Percentiles rank a stretch among this genome's conserved stretches.
phyloP scores from a whole-genome alignment of 2,329 filamentous ascomycete genomes.

The Cryphonectria radicalis region DNA sequence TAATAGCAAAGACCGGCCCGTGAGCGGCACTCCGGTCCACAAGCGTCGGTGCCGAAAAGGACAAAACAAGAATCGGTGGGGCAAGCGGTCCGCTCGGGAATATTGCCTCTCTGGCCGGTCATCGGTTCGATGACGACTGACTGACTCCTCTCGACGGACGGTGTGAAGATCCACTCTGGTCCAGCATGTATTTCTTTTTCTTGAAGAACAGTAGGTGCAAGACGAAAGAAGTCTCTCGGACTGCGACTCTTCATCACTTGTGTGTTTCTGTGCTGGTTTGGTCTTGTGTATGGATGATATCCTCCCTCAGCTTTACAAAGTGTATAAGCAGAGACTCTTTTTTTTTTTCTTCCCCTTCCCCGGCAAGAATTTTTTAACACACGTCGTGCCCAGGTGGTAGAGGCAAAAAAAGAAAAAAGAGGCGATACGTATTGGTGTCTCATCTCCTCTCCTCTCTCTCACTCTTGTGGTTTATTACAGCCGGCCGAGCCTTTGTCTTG shows the following conservation, averaged over 20 bases:
- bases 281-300: background rate
- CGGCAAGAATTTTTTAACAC: background rate
- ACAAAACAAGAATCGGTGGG: background rate
- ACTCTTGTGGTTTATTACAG: background rate
- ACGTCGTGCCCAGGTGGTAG: background rate
- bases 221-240: background rate
- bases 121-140: background rate
- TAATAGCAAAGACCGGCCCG: conserved; percentile 9
- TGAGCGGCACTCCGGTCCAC: conserved; percentile 18
- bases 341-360: background rate
- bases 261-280: background rate
- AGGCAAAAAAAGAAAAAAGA: background rate
- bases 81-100: background rate
- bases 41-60: conserved; percentile 6
- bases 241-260: background rate
- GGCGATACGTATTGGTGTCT: background rate
- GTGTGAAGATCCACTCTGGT: background rate
- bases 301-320: background rate
- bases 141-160: background rate
- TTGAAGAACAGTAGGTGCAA: no score
- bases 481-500: background rate
- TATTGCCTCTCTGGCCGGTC: background rate
- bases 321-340: background rate
- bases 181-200: background rate
- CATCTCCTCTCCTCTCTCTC: background rate